Conservation (phyloP, 352 stramenopile species). For the Globisporangium carolinianum region DNA sequence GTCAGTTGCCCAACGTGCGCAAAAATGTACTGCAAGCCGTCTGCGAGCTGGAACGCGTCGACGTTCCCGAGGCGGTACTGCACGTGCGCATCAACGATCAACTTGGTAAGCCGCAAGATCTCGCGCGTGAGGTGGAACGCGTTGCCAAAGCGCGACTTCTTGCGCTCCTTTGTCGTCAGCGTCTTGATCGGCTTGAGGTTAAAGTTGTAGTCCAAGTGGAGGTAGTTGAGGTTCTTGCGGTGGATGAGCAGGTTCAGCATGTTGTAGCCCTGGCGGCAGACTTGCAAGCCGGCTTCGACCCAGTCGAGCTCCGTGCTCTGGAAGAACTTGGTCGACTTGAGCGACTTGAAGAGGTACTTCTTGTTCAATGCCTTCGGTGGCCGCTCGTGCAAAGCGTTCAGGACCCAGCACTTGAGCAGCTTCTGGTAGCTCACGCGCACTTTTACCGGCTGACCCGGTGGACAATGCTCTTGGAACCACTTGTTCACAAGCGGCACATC, state of each 20-base stretch:
- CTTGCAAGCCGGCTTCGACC: slow-evolving; percentile 97
- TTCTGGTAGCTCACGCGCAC: slow-evolving; percentile 99
- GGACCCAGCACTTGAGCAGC: slow-evolving; percentile 98
- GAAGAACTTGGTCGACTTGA: slow-evolving; percentile 99
- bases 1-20: slow-evolving; percentile 99
- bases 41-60: slow-evolving; percentile 98
- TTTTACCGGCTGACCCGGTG: slow-evolving; percentile 97
- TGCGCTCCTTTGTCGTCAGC: slow-evolving; percentile 99
- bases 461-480: slow-evolving; percentile 99
- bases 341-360: slow-evolving; percentile 97
- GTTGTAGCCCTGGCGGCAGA: slow-evolving; percentile 99
- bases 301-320: slow-evolving; percentile 99
- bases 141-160: slow-evolving; percentile 98
- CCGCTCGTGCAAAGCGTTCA: slow-evolving; percentile 96
- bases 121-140: slow-evolving; percentile 96
- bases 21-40: slow-evolving; percentile 99
- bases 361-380: slow-evolving; percentile 94
- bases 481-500: slow-evolving; percentile 98
- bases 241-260: slow-evolving; percentile 99
- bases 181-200: slow-evolving; percentile 99
- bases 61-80: slow-evolving; percentile 99
- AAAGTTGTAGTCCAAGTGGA: slow-evolving; percentile 99
- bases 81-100: slow-evolving; percentile 99
- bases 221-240: slow-evolving; percentile 99
- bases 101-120: slow-evolving; percentile 98